Evolutionary conservation across 371 early-diverging fungal genomes (phyloP), one percentile per base, ranked within the genome.

Genomic region (Batkoa obscura): DNA sequence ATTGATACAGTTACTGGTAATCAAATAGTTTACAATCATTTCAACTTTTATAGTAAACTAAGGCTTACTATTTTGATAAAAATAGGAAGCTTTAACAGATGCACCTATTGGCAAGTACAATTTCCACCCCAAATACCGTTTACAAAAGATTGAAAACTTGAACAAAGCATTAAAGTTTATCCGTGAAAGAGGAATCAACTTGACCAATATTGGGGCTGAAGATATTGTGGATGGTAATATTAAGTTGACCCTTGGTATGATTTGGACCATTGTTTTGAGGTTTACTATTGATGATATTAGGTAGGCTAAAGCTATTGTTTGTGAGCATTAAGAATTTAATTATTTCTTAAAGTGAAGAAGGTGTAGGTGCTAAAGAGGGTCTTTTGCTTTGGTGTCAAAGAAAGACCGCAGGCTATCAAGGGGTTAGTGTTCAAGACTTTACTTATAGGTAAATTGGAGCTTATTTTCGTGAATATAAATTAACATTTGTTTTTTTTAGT

Each of bases 221-320:
- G 99, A 99, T 76, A 92, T 99, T 59, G 91, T 93, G 23, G 95
- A 95, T 64, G 73, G 78, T 12, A 97, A 97, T 70, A 63, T 73
- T 33, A 99, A 98, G 72, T 74, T 99, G 58, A 86, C 91, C 38
- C 73, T 99, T 33, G 99, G 98, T 5, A 76, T 99, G 75, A 82
- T 98, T 50, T 99, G 98, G 98, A 91, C 85, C 8, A 82, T 99
- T 60, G 98, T 99, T 73, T 74, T 94, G 55, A 75, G 92, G 60
- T 94, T 96, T 64, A 81, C 90, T 8, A 91, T 99, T 65, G 83
- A 86, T 38, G 94, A 90, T 58, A 88, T 93, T 63, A 84, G 66
- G 80, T 80, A 70, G 13, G n/a, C n/a, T 38, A 30, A 9, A 17
- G 38, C 50, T 23, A n/a, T 39, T 55, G 37, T 23, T 6, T n/a